Evolutionary conservation across 331 rosid species (phyloP).

Genomic region (Dryas integrifolia): DNA sequence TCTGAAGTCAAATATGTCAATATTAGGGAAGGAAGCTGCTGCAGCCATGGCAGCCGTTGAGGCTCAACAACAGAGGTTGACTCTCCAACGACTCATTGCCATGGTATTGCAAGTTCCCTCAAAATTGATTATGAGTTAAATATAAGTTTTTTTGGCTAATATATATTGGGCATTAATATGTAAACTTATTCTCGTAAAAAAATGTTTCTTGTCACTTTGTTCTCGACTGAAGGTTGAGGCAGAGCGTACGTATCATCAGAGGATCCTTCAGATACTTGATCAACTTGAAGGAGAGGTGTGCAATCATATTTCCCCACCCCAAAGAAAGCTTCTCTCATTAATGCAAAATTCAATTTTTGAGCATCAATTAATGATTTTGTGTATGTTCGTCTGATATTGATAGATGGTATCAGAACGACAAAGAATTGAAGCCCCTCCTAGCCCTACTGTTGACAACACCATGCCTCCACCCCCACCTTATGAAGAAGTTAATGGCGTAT

Average conservation of each 20-base stretch:
- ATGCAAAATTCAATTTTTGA: background rate
- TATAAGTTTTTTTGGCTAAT: slow-evolving; percentile 6
- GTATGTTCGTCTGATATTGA: slow-evolving; percentile 26
- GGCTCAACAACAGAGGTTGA: slow-evolving; percentile 95
- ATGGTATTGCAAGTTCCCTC: slow-evolving; percentile 53
- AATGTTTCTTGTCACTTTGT: slow-evolving; percentile 12
- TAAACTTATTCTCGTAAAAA: background rate
- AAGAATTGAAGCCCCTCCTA: slow-evolving; percentile 89
- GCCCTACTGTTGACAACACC: slow-evolving; percentile 51
- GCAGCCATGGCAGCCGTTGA: slow-evolving; percentile 99
- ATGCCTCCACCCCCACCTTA: slow-evolving; percentile 90
- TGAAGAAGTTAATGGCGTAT: slow-evolving; percentile 79
- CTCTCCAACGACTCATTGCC: slow-evolving; percentile 90
- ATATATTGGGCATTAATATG: slow-evolving; percentile 17
- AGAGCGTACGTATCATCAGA: slow-evolving; percentile 84
- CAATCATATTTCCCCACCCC: slow-evolving; percentile 1
- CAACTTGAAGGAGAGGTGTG: slow-evolving; percentile 94
- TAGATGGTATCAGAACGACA: slow-evolving; percentile 91
- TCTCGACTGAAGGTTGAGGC: slow-evolving; percentile 70
- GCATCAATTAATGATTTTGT: slow-evolving; percentile 22
- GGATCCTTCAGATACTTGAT: slow-evolving; percentile 77
- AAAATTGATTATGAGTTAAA: slow-evolving; percentile 16
- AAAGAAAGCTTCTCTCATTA: slow-evolving; percentile 1
- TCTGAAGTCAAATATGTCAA: slow-evolving; percentile 79
- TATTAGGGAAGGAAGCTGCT: slow-evolving; percentile 94